Evolutionary conservation across 2,329 filamentous ascomycete species (phyloP), one percentile per base, ranked within the genome.

Genomic region (Ampelomyces quisqualis): DNA sequence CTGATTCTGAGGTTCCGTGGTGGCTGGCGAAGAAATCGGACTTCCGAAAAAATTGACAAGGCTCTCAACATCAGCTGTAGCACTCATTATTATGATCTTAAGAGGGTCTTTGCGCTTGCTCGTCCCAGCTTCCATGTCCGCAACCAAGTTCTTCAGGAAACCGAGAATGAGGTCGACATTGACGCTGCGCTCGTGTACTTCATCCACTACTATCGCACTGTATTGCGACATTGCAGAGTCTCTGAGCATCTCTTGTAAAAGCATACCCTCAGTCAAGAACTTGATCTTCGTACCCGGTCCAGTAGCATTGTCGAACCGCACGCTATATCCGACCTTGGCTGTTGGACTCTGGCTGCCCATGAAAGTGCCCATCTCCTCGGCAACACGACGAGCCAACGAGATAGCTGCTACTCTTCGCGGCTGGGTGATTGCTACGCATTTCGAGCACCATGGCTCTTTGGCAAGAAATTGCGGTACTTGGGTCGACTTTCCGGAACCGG

Each of bases 71-170:
- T 97, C 88, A 24, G 90, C 88, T 5, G 93, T 98, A 34, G 93
- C 93, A 76, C 90, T 96, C 93, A 98, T 98, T 62, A 97, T 81
- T 22, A 95, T 80, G 3, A 97, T 82, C 66, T 95, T 97, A 40
- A 98, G 72, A 1, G 86, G 84, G 35, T 57, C 42, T 19, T 60
- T 53, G 15, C 64, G 56, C 20, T 86, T 86, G 4, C 86, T 86
- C 4, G 86, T 80, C 5, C 86, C 81, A 30, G 79, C 74, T 24
- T 80, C 78, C 40, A 82, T 75, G 2, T 78, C 74, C 1, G 76
- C 73, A 1, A 93, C 72, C 32, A 97, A 79, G 46, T 86, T 85
- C 61, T 88, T 88, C 47, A 98, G 65, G 51, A 98, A 97, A 0
- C 93, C 93, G 18, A 94, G 76, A 7, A 96, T 77, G 18, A 98